phyloP scores from a whole-genome alignment of 2,329 filamentous ascomycete species.

The Phialophora tarda region DNA sequence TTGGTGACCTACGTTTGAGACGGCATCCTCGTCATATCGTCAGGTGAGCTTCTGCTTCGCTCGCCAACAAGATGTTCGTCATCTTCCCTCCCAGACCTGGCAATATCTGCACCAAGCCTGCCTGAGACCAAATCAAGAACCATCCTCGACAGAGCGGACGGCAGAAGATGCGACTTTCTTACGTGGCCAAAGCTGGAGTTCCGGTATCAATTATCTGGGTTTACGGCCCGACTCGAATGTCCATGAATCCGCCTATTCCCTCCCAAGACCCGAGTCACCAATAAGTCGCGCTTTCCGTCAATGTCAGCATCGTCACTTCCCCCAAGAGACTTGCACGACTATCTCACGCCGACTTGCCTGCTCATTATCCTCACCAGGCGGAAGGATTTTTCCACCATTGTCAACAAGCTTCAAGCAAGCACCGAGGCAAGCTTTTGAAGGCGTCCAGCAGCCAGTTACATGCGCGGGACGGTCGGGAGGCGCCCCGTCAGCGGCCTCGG shows the following conservation, averaged over 20 bases:
- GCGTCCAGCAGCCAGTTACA: background rate
- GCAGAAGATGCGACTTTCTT: background rate
- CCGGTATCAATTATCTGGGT: background rate
- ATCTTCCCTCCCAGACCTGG: background rate
- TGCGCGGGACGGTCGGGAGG: background rate
- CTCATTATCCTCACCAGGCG: background rate
- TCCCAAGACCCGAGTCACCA: background rate
- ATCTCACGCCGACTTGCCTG: background rate
- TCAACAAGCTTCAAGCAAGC: conserved; percentile 25
- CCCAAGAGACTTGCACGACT: background rate
- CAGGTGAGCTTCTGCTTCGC: background rate
- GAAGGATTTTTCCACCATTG: background rate
- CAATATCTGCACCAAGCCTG: conserved; percentile 3
- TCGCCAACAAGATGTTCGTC: background rate
- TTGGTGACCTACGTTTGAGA: background rate
- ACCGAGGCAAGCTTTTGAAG: conserved; percentile 5
- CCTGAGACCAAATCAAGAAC: background rate
- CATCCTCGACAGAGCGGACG: background rate
- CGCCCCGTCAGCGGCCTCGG: conserved; percentile 10
- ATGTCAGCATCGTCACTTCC: background rate
- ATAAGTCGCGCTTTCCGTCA: background rate
- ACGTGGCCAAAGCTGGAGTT: background rate
- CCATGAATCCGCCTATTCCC: background rate
- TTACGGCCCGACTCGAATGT: background rate
- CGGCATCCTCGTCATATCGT: background rate